Evolutionary conservation across 306 rosid genomes (phyloP), one percentile per base, ranked within the genome.

Genomic region (Prunus armeniaca): DNA sequence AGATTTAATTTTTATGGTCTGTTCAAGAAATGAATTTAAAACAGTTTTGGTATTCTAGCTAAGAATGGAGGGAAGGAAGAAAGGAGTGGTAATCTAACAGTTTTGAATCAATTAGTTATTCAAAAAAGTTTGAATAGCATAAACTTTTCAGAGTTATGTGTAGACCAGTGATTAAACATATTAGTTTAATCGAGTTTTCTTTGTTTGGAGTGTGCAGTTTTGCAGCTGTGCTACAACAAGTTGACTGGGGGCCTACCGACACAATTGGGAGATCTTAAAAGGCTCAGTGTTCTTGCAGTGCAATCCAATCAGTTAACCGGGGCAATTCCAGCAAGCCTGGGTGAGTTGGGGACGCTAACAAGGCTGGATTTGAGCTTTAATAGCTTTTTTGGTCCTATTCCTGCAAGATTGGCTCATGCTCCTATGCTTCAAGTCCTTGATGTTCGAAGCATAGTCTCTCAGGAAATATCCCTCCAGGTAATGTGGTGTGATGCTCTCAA

Each of bases 271-370:
- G 76, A 70, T 65, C 50, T 90, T 80, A 82, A 68, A 77, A 86
- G 73, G 76, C 91, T 90, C 19, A 84, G 78, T 60, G 87, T 91
- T 78, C 88, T 93, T 67, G 91, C 97, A 34, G 84, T 93, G 79
- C 97, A 93, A 78, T 81, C 86, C 78, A 93, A 93, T 81, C 85
- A 87, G 76, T 82, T 93, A 56, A 79, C 80, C 2, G 85, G 93
- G 17, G 93, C 98, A 19, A 93, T 93, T 78, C 98, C 98, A 43
- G 98, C 98, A 9, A 93, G 90, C 82, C 85, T 93, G 80, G 96
- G 98, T 45, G 83, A 85, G 62, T 34, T 91, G 78, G 73, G 73
- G 66, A 51, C 77, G 18, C 60, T 93, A 70, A 76, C 78, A 15
- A 86, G 97, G 83, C 60, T 93, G 87, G 97, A 89, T 80, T 83